Percentiles rank a stretch among this genome's conserved stretches.
phyloP scores from a whole-genome alignment of 306 rosid species.

The Gastrolobium villosum region DNA sequence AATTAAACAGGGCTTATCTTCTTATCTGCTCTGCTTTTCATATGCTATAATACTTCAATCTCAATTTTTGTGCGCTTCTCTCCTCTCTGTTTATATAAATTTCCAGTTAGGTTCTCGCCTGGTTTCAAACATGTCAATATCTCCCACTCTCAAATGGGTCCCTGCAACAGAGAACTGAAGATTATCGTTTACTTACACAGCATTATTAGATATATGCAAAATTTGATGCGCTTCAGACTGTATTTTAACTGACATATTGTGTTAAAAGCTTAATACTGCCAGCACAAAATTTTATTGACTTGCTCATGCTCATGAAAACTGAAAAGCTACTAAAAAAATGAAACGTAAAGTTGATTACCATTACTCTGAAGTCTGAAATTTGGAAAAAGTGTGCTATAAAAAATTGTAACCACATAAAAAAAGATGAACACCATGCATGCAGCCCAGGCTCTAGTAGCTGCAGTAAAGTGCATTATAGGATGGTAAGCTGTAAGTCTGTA shows the following conservation, averaged over 20 bases:
- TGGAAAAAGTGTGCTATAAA: constrained; percentile 22
- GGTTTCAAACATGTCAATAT: not conserved
- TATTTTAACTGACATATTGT: not conserved
- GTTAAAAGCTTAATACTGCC: not conserved
- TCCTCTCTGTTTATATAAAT: not conserved
- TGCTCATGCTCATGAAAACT: constrained; percentile 46
- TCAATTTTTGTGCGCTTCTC: not conserved
- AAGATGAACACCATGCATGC: constrained; percentile 19
- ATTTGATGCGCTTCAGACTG: not conserved
- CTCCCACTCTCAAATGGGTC: constrained; percentile 49
- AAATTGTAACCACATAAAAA: not conserved
- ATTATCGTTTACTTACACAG: not conserved
- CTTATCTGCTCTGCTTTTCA: constrained; percentile 49
- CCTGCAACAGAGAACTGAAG: constrained; percentile 30
- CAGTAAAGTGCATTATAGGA: not conserved
- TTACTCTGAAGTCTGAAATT: constrained; percentile 33
- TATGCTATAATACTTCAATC: not conserved
- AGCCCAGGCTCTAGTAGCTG: not conserved
- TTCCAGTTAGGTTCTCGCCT: not conserved
- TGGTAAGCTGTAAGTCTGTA: no score
- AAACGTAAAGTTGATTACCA: constrained; percentile 44
- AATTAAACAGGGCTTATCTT: constrained; percentile 42
- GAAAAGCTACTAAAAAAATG: constrained; percentile 36
- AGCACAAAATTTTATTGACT: constrained; percentile 12
- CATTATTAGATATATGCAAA: not conserved